These are phyloP conservation scores for Zygosaccharomyces pseudorouxii DNA, from an alignment of 805 yeast species.

Conservation along the genomic window DNA sequence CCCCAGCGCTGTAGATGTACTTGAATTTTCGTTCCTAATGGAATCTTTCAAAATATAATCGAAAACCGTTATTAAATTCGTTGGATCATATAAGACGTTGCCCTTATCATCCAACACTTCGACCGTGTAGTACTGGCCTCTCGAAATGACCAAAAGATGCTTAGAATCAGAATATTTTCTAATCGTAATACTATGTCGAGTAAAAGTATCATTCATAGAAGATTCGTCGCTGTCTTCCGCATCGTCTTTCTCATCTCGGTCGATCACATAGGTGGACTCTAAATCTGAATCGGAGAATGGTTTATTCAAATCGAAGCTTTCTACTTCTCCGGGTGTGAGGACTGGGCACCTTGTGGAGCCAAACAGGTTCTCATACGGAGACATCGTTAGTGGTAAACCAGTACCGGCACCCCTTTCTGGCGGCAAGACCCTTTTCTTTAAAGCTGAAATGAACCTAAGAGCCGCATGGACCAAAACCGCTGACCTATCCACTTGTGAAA, in stretches of 20 bases:
- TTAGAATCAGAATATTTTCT: slow-evolving; percentile 60
- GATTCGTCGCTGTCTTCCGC: slow-evolving; percentile 4
- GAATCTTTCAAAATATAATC: slow-evolving; percentile 68
- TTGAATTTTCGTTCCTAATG: slow-evolving; percentile 53
- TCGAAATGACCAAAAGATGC: slow-evolving; percentile 71
- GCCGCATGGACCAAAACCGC: slow-evolving; percentile 63
- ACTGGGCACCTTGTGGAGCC: slow-evolving; percentile 61
- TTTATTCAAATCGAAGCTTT: slow-evolving; percentile 35
- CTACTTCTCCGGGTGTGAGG: slow-evolving; percentile 28
- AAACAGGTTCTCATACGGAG: slow-evolving; percentile 59
- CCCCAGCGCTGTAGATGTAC: slow-evolving; percentile 64
- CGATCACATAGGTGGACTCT: slow-evolving; percentile 16
- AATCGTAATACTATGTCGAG: slow-evolving; percentile 60
- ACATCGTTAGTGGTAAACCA: slow-evolving; percentile 57
- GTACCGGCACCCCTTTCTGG: slow-evolving; percentile 55
- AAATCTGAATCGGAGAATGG: slow-evolving; percentile 46
- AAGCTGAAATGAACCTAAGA: slow-evolving; percentile 57
- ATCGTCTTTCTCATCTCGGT: slow-evolving; percentile 1
- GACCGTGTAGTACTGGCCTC: slow-evolving; percentile 83
- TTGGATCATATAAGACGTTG: slow-evolving; percentile 60
- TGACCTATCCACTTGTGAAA: slow-evolving; percentile 64
- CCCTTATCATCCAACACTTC: slow-evolving; percentile 70
- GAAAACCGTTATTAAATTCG: slow-evolving; percentile 62
- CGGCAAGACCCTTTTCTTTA: slow-evolving; percentile 49
- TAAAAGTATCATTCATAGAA: slow-evolving; percentile 13